Evolutionary conservation across 1,284 basidiomycete species (phyloP).

Genomic region (Microbotryum saponariae): DNA sequence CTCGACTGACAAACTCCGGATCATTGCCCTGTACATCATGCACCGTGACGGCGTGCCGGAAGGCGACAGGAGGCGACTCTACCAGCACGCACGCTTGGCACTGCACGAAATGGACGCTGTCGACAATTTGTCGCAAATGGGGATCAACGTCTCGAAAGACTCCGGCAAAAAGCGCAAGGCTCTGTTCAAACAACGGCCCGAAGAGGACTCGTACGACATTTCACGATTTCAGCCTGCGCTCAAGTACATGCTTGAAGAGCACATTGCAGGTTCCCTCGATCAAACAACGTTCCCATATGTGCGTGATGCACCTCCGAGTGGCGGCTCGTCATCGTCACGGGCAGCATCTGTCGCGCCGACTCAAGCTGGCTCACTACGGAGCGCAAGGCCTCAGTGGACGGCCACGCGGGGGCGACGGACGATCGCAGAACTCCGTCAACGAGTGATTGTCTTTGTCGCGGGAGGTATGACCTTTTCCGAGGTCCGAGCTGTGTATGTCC

Average conservation of each 20-base stretch:
- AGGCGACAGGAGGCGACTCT: constrained; percentile 86
- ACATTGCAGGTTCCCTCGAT: constrained; percentile 70
- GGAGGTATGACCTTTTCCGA: constrained; percentile 97
- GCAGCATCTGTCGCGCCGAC: constrained; percentile 41
- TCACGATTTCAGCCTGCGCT: constrained; percentile 87
- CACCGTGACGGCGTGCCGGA: constrained; percentile 95
- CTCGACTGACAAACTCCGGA: constrained; percentile 85
- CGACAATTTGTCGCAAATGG: constrained; percentile 76
- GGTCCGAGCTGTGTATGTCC: constrained; percentile 49
- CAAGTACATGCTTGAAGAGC: constrained; percentile 80
- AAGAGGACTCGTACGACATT: constrained; percentile 87
- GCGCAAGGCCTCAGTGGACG: constrained; percentile 45
- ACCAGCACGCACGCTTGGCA: constrained; percentile 88
- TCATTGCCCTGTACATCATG: constrained; percentile 93
- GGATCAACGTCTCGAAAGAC: constrained; percentile 69
- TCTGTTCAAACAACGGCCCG: constrained; percentile 57
- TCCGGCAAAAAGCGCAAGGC: constrained; percentile 54
- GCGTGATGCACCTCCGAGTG: constrained; percentile 66
- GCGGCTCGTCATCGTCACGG: constrained; percentile 11
- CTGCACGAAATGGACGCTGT: constrained; percentile 89
- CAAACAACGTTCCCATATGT: constrained; percentile 78
- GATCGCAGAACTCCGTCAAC: constrained; percentile 49
- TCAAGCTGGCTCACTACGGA: constrained; percentile 65
- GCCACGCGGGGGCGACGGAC: constrained; percentile 43
- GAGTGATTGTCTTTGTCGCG: constrained; percentile 84